Evolutionary conservation across 345 rosid species (phyloP), one percentile per base, ranked within the genome.

Genomic region (Kernera saxatilis): DNA sequence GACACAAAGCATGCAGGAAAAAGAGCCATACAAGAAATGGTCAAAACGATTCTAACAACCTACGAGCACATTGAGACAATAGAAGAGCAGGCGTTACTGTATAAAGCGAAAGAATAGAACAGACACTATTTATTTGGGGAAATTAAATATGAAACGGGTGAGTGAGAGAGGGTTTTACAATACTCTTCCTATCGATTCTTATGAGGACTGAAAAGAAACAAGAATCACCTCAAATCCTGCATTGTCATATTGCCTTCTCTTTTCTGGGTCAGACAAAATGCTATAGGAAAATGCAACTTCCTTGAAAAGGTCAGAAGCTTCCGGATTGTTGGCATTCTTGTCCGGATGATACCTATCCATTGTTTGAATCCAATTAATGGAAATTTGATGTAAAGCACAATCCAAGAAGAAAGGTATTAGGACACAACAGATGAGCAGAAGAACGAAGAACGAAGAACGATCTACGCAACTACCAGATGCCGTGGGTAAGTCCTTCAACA

Each of bases 211-310:
- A 27, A 11, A 14, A 18, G 65, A 45, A 52, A 63, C 32, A 59
- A 62, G 66, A 9, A 14, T 73, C 66, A 94, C 99, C 99, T 94
- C 98, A 79, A 95, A 95, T 43, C 99, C 99, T 26, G 88, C 92
- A 70, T 80, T 92, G 79, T 95, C 98, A 51, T 95, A 95, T 51
- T 95, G 99, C 76, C 97, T 86, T 80, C 96, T 86, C 84, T 95
- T 95, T 76, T 95, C 99, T 27, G 99, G 99, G 58, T 91, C 98
- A 72, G 99, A 88, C 77, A 95, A 86, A 72, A 95, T 92, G 78
- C 97, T 92, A 71, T 95, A 95, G 0, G 99, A 95, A 82, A 83
- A 95, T 27, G 99, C 98, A 77, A 90, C 98, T 81, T 95, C 99
- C 79, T 92, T 92, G 73, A 95, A 95, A 67, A 75, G 90, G 29